Percentiles rank a stretch among this genome's conserved stretches.
phyloP scores from a whole-genome alignment of 352 stramenopile species.

The Globisporangium heterothallicum region DNA sequence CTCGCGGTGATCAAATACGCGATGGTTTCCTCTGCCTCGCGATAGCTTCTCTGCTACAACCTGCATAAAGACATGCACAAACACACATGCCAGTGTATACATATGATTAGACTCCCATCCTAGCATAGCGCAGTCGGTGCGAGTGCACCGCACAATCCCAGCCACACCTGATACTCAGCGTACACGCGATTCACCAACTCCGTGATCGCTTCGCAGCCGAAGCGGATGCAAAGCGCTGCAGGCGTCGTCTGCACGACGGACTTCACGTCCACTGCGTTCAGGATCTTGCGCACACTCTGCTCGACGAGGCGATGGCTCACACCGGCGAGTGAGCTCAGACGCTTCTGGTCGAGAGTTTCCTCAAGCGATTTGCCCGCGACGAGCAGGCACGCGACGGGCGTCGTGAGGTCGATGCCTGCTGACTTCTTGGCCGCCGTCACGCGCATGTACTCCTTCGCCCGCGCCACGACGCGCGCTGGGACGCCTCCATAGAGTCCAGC shows the following conservation, averaged over 20 bases:
- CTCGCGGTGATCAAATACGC: conserved; percentile 31
- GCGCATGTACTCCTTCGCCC: conserved; percentile 49
- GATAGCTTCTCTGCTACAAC: conserved; percentile 23
- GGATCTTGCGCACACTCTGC: conserved; percentile 42
- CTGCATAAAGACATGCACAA: no score
- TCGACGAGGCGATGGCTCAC: conserved; percentile 38
- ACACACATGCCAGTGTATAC: background rate
- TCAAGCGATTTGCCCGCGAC: conserved; percentile 47
- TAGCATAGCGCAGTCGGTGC: no score
- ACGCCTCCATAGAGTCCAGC: conserved; percentile 48
- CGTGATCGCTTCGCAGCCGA: conserved; percentile 58
- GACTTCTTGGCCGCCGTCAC: conserved; percentile 42
- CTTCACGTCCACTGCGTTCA: conserved; percentile 39
- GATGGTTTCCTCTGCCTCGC: conserved; percentile 16
- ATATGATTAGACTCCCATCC: no score
- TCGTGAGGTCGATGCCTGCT: conserved; percentile 21
- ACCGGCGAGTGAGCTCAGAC: conserved; percentile 33
- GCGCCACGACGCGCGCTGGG: conserved; percentile 38
- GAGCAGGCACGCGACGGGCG: conserved; percentile 58
- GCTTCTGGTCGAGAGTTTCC: conserved; percentile 40
- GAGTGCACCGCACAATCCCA: no score
- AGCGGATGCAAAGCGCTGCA: conserved; percentile 61
- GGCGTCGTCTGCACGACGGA: conserved; percentile 43
- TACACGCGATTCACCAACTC: conserved; percentile 57
- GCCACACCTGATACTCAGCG: conserved; percentile 40